Evolutionary conservation across 1,284 basidiomycete species (phyloP).

Genomic region (Sphagnurus paluster): DNA sequence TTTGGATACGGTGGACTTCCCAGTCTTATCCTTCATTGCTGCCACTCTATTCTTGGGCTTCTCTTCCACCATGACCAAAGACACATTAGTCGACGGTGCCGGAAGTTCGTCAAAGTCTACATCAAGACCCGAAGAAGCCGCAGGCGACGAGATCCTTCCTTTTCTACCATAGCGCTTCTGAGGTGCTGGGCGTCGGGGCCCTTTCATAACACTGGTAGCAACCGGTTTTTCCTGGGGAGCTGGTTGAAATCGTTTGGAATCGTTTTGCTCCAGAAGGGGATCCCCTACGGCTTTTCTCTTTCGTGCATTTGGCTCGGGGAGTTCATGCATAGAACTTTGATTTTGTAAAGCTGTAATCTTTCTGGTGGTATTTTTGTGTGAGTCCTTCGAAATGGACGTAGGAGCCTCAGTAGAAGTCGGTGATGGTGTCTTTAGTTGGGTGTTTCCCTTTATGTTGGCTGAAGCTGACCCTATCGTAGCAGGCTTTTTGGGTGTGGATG

Average conservation of each 20-base stretch:
- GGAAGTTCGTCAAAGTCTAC: slow-evolving; percentile 12
- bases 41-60: slow-evolving; percentile 7
- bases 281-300: slow-evolving; percentile 16
- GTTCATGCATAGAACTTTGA: too few species aligned
- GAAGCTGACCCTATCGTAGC: too few species aligned
- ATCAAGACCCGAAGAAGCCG: background rate
- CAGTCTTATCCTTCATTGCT: slow-evolving; percentile 18
- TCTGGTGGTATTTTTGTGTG: too few species aligned
- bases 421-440: too few species aligned
- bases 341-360: too few species aligned
- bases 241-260: slow-evolving; percentile 12
- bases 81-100: slow-evolving; percentile 4
- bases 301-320: slow-evolving; percentile 2
- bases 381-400: too few species aligned
- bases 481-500: too few species aligned
- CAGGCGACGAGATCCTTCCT: slow-evolving; percentile 16
- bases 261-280: background rate
- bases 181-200: background rate
- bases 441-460: too few species aligned
- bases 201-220: too few species aligned
- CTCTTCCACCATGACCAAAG: background rate
- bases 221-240: too few species aligned
- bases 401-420: too few species aligned
- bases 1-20: slow-evolving; percentile 5
- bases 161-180: slow-evolving; percentile 16